Percentiles rank a stretch among this genome's conserved stretches.
These are phyloP conservation scores for Rhodocollybia butyracea DNA, from an alignment of 768 basidiomycete species.

Conservation along the genomic window DNA sequence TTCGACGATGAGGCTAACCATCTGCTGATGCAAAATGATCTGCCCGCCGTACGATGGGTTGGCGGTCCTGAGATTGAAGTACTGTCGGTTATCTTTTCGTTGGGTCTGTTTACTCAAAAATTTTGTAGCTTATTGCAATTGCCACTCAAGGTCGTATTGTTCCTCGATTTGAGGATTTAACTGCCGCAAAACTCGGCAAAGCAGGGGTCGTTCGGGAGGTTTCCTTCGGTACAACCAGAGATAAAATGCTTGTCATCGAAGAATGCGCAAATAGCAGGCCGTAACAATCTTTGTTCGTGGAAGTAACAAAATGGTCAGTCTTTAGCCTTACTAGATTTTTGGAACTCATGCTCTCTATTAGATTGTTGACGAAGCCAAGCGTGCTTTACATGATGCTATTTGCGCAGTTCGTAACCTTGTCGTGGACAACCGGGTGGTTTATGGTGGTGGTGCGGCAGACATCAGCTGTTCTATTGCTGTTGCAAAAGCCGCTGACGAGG, in stretches of 20 bases:
- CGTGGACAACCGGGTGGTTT: conserved; percentile 94
- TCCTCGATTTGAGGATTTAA: conserved; percentile 95
- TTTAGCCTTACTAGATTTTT: neutral
- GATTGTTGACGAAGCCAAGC: conserved; percentile 99
- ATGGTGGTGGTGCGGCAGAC: conserved; percentile 97
- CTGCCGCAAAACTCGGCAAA: conserved; percentile 84
- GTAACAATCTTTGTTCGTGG: conserved; percentile 98
- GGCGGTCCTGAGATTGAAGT: conserved; percentile 99
- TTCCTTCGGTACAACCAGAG: conserved; percentile 94
- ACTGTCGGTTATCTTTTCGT: conserved; percentile 5
- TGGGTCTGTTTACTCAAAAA: neutral
- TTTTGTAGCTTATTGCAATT: conserved; percentile 85
- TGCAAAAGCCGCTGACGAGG: conserved; percentile 91
- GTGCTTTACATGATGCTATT: conserved; percentile 95
- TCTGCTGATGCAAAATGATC: conserved; percentile 93
- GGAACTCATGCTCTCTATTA: conserved; percentile 25
- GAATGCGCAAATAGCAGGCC: conserved; percentile 96
- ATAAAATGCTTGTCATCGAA: conserved; percentile 99
- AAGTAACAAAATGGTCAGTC: conserved; percentile 94
- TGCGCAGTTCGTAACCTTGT: conserved; percentile 96
- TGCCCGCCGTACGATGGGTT: conserved; percentile 98
- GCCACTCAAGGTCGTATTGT: conserved; percentile 98
- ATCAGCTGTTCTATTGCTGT: conserved; percentile 95
- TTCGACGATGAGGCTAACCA: conserved; percentile 99
- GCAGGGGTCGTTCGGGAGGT: conserved; percentile 94